Evolutionary conservation across 129 eudicot species (phyloP).

Genomic region (Erigeron canadensis): DNA sequence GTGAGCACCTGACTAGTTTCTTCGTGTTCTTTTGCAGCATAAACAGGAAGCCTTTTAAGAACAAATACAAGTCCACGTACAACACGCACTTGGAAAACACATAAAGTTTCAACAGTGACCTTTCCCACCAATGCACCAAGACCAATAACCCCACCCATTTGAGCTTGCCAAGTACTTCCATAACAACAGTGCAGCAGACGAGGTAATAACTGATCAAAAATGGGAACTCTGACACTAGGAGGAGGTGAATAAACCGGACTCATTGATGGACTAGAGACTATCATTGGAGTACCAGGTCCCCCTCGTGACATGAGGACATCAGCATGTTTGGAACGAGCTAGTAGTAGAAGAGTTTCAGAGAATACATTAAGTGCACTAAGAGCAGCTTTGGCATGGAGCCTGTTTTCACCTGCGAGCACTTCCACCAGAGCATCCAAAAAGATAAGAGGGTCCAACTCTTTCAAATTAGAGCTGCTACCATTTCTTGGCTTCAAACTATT

Average conservation of each 20-base stretch:
- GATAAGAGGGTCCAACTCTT: slow-evolving; percentile 89
- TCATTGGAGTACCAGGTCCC: slow-evolving; percentile 96
- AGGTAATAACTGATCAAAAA: slow-evolving; percentile 90
- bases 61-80: slow-evolving; percentile 85
- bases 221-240: slow-evolving; percentile 88
- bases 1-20: slow-evolving; percentile 97
- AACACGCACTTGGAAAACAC: slow-evolving; percentile 80
- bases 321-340: slow-evolving; percentile 77
- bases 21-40: slow-evolving; percentile 94
- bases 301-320: slow-evolving; percentile 76
- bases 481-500: slow-evolving; percentile 48
- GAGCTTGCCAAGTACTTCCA: slow-evolving; percentile 96
- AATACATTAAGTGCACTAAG: slow-evolving; percentile 70
- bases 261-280: slow-evolving; percentile 97
- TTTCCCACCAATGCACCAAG: slow-evolving; percentile 96
- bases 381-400: slow-evolving; percentile 88
- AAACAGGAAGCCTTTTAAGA: slow-evolving; percentile 90
- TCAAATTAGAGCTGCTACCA: slow-evolving; percentile 57
- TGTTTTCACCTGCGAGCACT: slow-evolving; percentile 86
- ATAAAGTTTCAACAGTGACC: slow-evolving; percentile 89
- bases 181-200: slow-evolving; percentile 93
- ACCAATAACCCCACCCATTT: slow-evolving; percentile 98
- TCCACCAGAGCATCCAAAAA: slow-evolving; percentile 94
- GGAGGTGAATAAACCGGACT: slow-evolving; percentile 98
- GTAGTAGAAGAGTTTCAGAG: slow-evolving; percentile 78